These are phyloP conservation scores for Cinnamomum micranthum DNA, from an alignment of 164 flowering plant species.

Conservation along the genomic window DNA sequence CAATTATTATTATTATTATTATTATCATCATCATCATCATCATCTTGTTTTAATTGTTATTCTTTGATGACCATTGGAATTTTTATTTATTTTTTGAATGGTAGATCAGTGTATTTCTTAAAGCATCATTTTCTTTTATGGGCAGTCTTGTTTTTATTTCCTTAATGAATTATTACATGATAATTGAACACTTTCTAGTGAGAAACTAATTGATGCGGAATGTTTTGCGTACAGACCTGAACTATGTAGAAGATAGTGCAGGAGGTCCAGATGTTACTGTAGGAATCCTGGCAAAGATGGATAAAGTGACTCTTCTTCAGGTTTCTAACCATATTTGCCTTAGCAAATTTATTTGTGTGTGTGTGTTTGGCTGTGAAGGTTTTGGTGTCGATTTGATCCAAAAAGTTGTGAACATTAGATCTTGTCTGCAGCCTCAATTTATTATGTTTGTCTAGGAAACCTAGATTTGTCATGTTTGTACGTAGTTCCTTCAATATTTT, in stretches of 20 bases:
- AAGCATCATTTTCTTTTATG: too few species aligned
- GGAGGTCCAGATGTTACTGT: constrained; percentile 96
- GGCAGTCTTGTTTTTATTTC: not conserved
- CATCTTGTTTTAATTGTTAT: not conserved
- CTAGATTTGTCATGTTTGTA: not conserved
- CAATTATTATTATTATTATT: not conserved
- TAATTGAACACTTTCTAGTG: not conserved
- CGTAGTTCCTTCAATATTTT: not conserved
- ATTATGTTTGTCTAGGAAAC: not conserved
- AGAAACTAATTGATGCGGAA: not conserved
- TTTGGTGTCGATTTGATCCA: not conserved
- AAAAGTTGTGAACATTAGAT: not conserved
- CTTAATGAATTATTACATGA: not conserved
- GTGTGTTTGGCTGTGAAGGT: not conserved
- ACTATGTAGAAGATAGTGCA: constrained; percentile 94
- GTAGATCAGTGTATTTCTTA: not conserved
- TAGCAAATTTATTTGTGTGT: not conserved
- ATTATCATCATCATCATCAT: too few species aligned
- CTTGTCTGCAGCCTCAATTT: not conserved
- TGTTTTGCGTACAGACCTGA: constrained; percentile 51
- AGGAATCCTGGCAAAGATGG: constrained; percentile 73
- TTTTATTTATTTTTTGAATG: not conserved
- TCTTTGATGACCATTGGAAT: too few species aligned
- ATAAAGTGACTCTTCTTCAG: constrained; percentile 96
- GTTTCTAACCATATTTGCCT: constrained; percentile 26